Evolutionary conservation across 148 eudicot genomes (phyloP).

Genomic region (Amaranthus palmeri): DNA sequence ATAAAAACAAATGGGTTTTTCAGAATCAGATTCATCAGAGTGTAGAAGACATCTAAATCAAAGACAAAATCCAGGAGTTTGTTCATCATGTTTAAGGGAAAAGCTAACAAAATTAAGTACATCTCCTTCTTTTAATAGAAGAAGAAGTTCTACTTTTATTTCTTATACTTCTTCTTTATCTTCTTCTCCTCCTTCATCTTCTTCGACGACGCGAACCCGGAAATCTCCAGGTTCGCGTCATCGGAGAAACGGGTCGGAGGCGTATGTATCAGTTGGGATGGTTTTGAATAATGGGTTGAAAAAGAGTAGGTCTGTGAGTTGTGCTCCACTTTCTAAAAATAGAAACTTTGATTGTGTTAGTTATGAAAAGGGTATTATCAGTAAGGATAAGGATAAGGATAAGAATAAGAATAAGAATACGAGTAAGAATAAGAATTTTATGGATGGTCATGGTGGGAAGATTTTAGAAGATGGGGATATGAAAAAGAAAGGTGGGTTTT

Average conservation of each 20-base stretch:
- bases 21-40: constrained; percentile 29
- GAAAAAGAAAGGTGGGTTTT: constrained; percentile 49
- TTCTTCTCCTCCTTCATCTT: constrained; percentile 24
- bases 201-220: constrained; percentile 1
- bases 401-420: not conserved
- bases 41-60: constrained; percentile 32
- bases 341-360: constrained; percentile 7
- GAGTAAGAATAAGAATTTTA: not conserved
- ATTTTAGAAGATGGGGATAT: not conserved
- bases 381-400: constrained; percentile 6
- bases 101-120: constrained; percentile 20
- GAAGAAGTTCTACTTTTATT: constrained; percentile 3
- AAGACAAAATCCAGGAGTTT: constrained; percentile 37
- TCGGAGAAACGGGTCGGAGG: constrained; percentile 33
- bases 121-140: constrained; percentile 4
- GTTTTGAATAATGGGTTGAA: constrained; percentile 34
- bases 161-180: constrained; percentile 24
- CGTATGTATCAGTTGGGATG: constrained; percentile 32
- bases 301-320: constrained; percentile 40
- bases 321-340: constrained; percentile 31
- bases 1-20: constrained; percentile 13
- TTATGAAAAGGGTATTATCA: not conserved
- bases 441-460: not conserved
- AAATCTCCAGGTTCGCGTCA: constrained; percentile 8
- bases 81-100: constrained; percentile 35